Conservation (phyloP, 768 basidiomycete genomes). For the Arthromyces matolae region DNA sequence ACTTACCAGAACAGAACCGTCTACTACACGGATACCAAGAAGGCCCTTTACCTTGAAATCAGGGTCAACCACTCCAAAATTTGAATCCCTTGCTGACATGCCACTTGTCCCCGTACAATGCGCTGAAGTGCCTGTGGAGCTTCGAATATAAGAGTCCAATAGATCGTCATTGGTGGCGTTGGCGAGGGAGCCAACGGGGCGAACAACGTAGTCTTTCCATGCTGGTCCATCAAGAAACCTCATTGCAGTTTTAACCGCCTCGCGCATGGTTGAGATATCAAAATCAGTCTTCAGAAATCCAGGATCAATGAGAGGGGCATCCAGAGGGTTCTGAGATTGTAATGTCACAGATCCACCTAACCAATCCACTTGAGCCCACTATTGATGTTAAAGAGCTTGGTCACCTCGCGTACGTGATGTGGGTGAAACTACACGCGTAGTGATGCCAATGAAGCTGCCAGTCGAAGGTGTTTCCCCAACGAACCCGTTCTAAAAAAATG, state of each 20-base stretch:
- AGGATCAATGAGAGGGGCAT: constrained; percentile 15
- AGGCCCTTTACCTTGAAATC: constrained; percentile 15
- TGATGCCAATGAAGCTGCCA: constrained; percentile 15
- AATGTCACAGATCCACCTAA: constrained; percentile 11
- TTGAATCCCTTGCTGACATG: constrained; percentile 11
- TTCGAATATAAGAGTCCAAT: constrained; percentile 8
- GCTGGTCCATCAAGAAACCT: constrained; percentile 11
- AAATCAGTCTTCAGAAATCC: constrained; percentile 12
- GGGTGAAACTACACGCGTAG: constrained; percentile 16
- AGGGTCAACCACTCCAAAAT: constrained; percentile 16
- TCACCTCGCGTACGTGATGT: constrained; percentile 19
- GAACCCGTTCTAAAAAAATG: constrained; percentile 12
- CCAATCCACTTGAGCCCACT: too few relatives aligned
- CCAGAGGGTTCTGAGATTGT: constrained; percentile 10
- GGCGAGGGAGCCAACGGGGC: constrained; percentile 10
- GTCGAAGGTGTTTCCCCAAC: constrained; percentile 7
- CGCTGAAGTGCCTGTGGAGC: constrained; percentile 6
- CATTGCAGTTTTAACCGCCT: constrained; percentile 14
- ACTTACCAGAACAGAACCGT: constrained; percentile 18
- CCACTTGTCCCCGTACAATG: constrained; percentile 12
- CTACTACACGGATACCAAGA: constrained; percentile 15
- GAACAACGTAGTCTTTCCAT: constrained; percentile 13
- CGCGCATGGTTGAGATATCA: constrained; percentile 13
- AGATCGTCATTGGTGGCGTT: constrained; percentile 7
- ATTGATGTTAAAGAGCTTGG: too few relatives aligned